Evolutionary conservation across 768 basidiomycete genomes (phyloP).

Genomic region (Gymnopilus junonius): DNA sequence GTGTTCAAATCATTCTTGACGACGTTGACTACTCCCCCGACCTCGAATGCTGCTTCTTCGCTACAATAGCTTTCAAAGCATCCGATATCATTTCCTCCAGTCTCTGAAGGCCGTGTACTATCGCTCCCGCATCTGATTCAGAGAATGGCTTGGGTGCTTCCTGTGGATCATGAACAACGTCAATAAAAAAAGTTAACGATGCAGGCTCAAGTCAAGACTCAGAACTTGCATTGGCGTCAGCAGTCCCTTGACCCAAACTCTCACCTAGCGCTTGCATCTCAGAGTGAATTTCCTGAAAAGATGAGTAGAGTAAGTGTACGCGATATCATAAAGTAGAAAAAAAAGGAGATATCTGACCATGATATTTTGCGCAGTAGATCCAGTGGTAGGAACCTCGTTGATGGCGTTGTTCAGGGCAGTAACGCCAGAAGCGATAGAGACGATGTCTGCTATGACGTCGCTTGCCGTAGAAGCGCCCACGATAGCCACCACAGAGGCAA

Average conservation of each 20-base stretch:
- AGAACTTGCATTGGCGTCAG: conserved; percentile 26
- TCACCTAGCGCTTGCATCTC: conserved; percentile 19
- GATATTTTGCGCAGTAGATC: background rate
- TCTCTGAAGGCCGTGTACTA: conserved; percentile 17
- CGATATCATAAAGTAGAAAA: background rate
- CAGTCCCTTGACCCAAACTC: conserved; percentile 25
- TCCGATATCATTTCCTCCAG: conserved; percentile 14
- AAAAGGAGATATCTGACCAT: background rate
- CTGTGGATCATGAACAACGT: conserved; percentile 2
- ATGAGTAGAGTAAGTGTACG: no score
- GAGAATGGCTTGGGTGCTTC: conserved; percentile 14
- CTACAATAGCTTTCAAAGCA: conserved; percentile 21
- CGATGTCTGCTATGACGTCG: conserved; percentile 33
- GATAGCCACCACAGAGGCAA: conserved; percentile 22
- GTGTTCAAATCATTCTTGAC: conserved; percentile 29
- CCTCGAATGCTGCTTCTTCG: conserved; percentile 28
- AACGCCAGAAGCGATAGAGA: conserved; percentile 24
- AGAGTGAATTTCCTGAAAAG: conserved; percentile 29
- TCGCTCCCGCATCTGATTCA: conserved; percentile 22
- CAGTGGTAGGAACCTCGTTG: conserved; percentile 27
- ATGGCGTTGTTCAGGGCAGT: conserved; percentile 31
- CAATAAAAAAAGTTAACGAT: no score
- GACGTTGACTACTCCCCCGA: conserved; percentile 23
- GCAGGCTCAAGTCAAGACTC: no score
- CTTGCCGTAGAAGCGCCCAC: conserved; percentile 28